Evolutionary conservation across 345 rosid genomes (phyloP).

Genomic region (Eucalyptus regnans): DNA sequence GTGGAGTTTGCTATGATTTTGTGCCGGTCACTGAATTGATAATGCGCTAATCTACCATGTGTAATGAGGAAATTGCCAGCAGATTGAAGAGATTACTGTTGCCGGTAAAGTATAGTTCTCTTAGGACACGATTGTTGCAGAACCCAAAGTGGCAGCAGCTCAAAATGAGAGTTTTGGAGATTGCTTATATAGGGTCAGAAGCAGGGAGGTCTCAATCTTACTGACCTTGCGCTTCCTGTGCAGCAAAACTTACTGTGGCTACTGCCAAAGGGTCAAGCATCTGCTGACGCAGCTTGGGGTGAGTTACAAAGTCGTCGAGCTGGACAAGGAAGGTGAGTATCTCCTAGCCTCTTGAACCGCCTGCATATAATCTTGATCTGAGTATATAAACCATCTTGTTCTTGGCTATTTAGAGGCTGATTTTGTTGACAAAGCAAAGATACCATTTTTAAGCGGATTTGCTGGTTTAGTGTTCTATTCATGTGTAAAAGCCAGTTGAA

Average conservation of each 20-base stretch:
- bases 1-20: too few relatives aligned
- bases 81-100: too few relatives aligned
- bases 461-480: not conserved
- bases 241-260: constrained; percentile 70
- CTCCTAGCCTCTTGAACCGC: not conserved
- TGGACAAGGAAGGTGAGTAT: constrained; percentile 30
- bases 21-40: too few relatives aligned
- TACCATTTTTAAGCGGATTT: not conserved
- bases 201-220: not conserved
- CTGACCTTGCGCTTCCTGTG: not conserved
- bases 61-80: too few relatives aligned
- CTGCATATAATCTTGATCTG: not conserved
- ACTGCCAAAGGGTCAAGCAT: constrained; percentile 48
- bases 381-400: not conserved
- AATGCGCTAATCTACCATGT: too few relatives aligned
- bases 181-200: not conserved
- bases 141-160: not conserved
- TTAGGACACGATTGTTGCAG: not conserved
- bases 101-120: too few relatives aligned
- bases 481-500: not conserved
- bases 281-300: constrained; percentile 47
- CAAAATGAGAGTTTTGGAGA: not conserved
- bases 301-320: constrained; percentile 26
- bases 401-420: not conserved
- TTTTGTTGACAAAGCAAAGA: not conserved